Percentiles rank a stretch among this genome's conserved stretches.
Conservation (phyloP, 257 asterid species). For the Cynanchum wilfordii region DNA sequence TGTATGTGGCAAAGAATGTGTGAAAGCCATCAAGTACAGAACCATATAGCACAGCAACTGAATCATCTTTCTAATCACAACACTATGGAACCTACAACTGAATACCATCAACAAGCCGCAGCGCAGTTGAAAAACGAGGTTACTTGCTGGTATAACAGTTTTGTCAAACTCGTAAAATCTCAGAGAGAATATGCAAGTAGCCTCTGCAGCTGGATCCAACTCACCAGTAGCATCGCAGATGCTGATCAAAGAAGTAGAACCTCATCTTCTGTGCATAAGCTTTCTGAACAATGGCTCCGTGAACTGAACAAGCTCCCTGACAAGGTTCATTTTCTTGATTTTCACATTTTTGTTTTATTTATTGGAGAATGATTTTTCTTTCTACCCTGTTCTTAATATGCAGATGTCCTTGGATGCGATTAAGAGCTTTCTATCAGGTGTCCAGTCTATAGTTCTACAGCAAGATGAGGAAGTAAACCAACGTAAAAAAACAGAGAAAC, state of each 20-base stretch:
- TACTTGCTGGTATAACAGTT: slow-evolving; percentile 58
- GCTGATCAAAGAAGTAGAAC: slow-evolving; percentile 21
- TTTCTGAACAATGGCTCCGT: slow-evolving; percentile 50
- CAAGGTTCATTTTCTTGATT: slow-evolving; percentile 36
- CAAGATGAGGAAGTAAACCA: slow-evolving; percentile 57
- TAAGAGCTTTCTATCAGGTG: slow-evolving; percentile 44
- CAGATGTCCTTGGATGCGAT: slow-evolving; percentile 77
- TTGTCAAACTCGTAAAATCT: slow-evolving; percentile 54
- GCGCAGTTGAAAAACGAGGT: slow-evolving; percentile 76
- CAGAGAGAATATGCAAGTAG: slow-evolving; percentile 57
- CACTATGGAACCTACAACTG: slow-evolving; percentile 48
- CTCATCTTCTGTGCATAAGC: slow-evolving; percentile 33
- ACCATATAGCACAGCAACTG: slow-evolving; percentile 56
- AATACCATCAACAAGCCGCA: slow-evolving; percentile 64
- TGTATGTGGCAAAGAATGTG: slow-evolving; percentile 74
- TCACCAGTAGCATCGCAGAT: slow-evolving; percentile 35
- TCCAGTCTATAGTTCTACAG: slow-evolving; percentile 51
- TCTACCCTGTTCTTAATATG: neutral
- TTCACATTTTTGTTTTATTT: neutral
- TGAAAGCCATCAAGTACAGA: slow-evolving; percentile 65
- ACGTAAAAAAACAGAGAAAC: slow-evolving; percentile 50
- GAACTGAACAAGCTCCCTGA: slow-evolving; percentile 59
- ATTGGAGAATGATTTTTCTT: neutral
- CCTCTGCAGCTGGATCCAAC: slow-evolving; percentile 58
- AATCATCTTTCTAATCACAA: slow-evolving; percentile 48